These are phyloP conservation scores for Lecanicillium sp. DNA, from an alignment of 2,329 filamentous ascomycete genomes.

Conservation along the genomic window DNA sequence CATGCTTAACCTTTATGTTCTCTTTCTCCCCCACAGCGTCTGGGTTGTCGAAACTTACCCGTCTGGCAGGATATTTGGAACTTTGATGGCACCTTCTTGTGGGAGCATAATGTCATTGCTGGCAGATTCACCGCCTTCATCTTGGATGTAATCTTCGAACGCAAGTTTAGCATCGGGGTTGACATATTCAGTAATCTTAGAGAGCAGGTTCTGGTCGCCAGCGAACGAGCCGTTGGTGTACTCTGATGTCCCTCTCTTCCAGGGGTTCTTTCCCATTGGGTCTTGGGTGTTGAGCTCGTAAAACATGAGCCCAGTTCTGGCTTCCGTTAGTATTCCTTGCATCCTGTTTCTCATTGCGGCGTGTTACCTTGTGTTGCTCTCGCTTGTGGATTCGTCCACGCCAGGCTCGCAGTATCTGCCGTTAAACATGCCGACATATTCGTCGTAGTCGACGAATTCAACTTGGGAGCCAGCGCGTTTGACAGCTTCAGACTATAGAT, in stretches of 20 bases:
- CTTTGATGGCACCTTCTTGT: background rate
- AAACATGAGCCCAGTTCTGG: conserved; percentile 11
- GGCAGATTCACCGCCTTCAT: background rate
- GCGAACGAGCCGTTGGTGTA: conserved; percentile 7
- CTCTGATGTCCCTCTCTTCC: conserved; percentile 9
- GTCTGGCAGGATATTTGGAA: conserved; percentile 6
- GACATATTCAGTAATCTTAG: background rate
- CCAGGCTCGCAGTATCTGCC: conserved; percentile 7
- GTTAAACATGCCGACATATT: conserved; percentile 1
- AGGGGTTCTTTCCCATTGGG: conserved; percentile 11
- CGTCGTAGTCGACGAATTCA: conserved; percentile 7
- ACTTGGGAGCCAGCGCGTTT: conserved; percentile 1
- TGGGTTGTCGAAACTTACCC: too few species aligned
- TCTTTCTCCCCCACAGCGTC: too few species aligned
- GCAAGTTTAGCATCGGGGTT: background rate
- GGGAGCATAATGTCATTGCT: background rate
- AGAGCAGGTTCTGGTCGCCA: conserved; percentile 5
- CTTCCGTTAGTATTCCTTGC: background rate
- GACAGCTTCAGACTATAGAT: conserved; percentile 4
- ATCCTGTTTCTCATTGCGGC: background rate
- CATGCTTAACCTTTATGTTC: too few species aligned
- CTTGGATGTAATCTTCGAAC: background rate
- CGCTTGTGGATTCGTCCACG: conserved; percentile 8
- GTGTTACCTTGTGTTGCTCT: conserved; percentile 6
- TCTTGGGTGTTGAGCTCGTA: conserved; percentile 12